phyloP scores from a whole-genome alignment of 768 basidiomycete genomes.

The Pulveroboletus ravenelii region DNA sequence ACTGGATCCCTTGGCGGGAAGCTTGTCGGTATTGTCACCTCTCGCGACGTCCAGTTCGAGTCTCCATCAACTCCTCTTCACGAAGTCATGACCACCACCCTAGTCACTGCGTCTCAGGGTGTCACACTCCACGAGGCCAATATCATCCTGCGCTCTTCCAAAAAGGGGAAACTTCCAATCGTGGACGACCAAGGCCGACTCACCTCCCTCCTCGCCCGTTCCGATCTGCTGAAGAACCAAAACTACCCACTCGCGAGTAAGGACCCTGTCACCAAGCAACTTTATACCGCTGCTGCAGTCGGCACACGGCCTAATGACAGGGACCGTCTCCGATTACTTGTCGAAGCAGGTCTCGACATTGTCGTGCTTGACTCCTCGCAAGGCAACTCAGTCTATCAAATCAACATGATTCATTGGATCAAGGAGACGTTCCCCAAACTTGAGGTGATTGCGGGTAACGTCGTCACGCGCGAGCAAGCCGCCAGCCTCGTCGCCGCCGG shows the following conservation, averaged over 20 bases:
- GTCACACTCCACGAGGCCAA: conserved; percentile 92
- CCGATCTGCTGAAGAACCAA: conserved; percentile 96
- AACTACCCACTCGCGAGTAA: conserved; percentile 95
- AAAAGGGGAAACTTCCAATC: conserved; percentile 96
- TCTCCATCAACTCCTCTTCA: conserved; percentile 58
- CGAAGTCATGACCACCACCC: conserved; percentile 83
- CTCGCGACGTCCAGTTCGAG: conserved; percentile 94
- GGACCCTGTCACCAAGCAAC: conserved; percentile 85
- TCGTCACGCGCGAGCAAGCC: conserved; percentile 96
- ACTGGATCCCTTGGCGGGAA: conserved; percentile 84
- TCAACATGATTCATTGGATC: conserved; percentile 94
- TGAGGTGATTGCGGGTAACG: conserved; percentile 95
- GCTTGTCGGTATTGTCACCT: conserved; percentile 94
- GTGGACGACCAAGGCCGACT: conserved; percentile 63
- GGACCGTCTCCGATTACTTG: conserved; percentile 79
- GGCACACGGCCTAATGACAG: conserved; percentile 89
- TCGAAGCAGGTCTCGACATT: conserved; percentile 93
- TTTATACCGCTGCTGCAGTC: conserved; percentile 93
- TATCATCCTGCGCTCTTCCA: conserved; percentile 88
- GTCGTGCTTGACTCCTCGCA: conserved; percentile 94
- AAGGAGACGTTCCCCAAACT: conserved; percentile 80
- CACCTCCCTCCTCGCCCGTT: conserved; percentile 85
- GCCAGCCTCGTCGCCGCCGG: conserved; percentile 91
- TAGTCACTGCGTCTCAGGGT: conserved; percentile 84
- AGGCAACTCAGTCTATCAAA: conserved; percentile 90